Conservation (phyloP, 352 stramenopile species). For the Globisporangium lucens region DNA sequence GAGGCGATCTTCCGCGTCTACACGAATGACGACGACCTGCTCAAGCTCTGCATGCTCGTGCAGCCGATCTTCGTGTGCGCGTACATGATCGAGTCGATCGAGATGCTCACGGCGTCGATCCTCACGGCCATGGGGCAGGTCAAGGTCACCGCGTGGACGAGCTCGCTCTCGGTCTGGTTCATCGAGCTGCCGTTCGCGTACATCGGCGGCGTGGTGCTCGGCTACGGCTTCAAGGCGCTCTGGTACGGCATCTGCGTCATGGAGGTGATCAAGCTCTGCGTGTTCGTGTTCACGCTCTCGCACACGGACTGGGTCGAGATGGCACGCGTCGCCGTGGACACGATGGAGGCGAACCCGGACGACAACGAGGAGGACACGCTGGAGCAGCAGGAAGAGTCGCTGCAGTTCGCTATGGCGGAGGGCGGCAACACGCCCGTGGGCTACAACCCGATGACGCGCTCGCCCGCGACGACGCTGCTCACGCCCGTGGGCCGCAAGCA, state of each 20-base stretch:
- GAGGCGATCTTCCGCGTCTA: conserved; percentile 45
- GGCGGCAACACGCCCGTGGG: conserved; percentile 54
- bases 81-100: conserved; percentile 48
- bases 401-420: conserved; percentile 35
- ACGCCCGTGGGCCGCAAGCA: conserved; percentile 46
- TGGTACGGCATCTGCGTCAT: conserved; percentile 49
- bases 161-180: conserved; percentile 43
- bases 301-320: conserved; percentile 45
- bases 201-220: conserved; percentile 36
- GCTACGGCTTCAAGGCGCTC: conserved; percentile 41
- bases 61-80: conserved; percentile 48
- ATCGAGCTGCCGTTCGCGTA: conserved; percentile 50
- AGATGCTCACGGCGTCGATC: conserved; percentile 44
- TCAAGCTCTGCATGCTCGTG: conserved; percentile 43
- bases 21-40: conserved; percentile 43
- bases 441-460: conserved; percentile 39
- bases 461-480: conserved; percentile 50
- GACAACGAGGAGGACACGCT: conserved; percentile 25
- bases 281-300: conserved; percentile 34
- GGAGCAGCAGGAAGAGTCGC: conserved; percentile 26
- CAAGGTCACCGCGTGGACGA: conserved; percentile 43
- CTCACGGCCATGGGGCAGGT: conserved; percentile 54
- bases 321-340: conserved; percentile 33
- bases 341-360: conserved; percentile 38
- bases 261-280: conserved; percentile 40